Percentiles rank a stretch among this genome's conserved stretches.
phyloP scores from a whole-genome alignment of 1,284 basidiomycete species.

The Microbotryum saponariae region DNA sequence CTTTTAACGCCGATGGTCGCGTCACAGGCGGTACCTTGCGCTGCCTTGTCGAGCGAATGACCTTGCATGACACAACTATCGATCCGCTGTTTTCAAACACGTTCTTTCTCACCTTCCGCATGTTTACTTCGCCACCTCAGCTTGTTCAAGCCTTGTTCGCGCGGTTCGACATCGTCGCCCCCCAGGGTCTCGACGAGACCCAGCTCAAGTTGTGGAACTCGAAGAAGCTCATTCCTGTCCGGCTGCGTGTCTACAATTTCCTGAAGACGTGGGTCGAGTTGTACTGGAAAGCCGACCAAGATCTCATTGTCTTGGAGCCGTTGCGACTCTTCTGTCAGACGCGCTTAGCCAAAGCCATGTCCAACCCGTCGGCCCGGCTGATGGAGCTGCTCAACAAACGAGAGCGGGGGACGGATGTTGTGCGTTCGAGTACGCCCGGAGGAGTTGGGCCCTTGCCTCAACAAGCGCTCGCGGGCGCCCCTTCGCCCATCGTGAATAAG shows the following conservation, averaged over 20 bases:
- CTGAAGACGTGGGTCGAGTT: slow-evolving; percentile 87
- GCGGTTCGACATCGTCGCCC: slow-evolving; percentile 66
- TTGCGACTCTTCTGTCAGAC: slow-evolving; percentile 60
- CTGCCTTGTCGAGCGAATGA: slow-evolving; percentile 89
- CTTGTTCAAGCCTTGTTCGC: slow-evolving; percentile 67
- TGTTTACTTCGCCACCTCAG: slow-evolving; percentile 73
- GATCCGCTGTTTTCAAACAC: slow-evolving; percentile 76
- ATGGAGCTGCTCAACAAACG: slow-evolving; percentile 56
- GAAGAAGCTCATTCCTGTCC: slow-evolving; percentile 76
- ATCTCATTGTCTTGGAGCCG: slow-evolving; percentile 46
- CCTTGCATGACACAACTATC: slow-evolving; percentile 76
- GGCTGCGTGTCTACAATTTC: slow-evolving; percentile 80
- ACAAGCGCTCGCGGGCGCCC: slow-evolving; percentile 34
- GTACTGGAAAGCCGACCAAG: slow-evolving; percentile 65
- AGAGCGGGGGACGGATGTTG: slow-evolving; percentile 30
- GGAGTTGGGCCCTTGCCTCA: slow-evolving; percentile 31
- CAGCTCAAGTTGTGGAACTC: slow-evolving; percentile 72
- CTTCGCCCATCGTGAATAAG: slow-evolving; percentile 71
- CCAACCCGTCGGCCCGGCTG: slow-evolving; percentile 60
- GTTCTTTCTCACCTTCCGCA: slow-evolving; percentile 93
- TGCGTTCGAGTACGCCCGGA: slow-evolving; percentile 4
- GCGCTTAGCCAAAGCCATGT: slow-evolving; percentile 56
- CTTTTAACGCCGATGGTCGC: slow-evolving; percentile 80
- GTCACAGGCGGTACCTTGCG: slow-evolving; percentile 83
- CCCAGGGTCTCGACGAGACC: slow-evolving; percentile 37